Conservation (phyloP, 306 rosid species). For the Abrus precatorius region DNA sequence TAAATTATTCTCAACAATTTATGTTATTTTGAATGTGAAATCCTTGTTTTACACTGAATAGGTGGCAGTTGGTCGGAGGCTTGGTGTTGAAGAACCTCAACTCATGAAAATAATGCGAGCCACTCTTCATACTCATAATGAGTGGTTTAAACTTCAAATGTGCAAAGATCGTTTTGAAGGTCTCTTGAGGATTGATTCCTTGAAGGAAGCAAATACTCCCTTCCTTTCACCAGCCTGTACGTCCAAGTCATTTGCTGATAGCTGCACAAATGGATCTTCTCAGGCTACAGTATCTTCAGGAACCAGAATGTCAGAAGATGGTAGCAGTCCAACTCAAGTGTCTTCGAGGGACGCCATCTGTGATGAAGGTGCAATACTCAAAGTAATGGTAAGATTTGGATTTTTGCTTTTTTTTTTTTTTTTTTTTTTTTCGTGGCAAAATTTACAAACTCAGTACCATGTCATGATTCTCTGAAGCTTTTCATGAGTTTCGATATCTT, state of each 20-base stretch:
- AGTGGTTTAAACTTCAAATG: conserved; percentile 99
- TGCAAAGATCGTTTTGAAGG: conserved; percentile 95
- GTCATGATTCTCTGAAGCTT: conserved; percentile 11
- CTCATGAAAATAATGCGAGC: conserved; percentile 95
- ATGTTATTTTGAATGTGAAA: conserved; percentile 27
- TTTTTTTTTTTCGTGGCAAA: not conserved
- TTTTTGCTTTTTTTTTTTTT: not conserved
- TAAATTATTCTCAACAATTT: too few species aligned
- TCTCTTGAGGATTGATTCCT: conserved; percentile 80
- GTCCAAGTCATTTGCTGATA: conserved; percentile 76
- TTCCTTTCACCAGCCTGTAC: conserved; percentile 59
- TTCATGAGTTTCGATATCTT: conserved; percentile 20
- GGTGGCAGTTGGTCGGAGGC: conserved; percentile 93
- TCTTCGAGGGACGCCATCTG: conserved; percentile 76
- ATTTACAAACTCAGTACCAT: not conserved
- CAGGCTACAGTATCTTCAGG: conserved; percentile 80
- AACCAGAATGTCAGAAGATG: conserved; percentile 82
- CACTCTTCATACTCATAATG: conserved; percentile 82
- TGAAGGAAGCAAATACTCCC: conserved; percentile 79
- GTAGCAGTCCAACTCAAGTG: conserved; percentile 84
- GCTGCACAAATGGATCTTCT: conserved; percentile 87
- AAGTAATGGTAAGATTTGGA: conserved; percentile 87
- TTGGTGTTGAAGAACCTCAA: conserved; percentile 95
- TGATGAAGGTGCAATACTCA: conserved; percentile 91
- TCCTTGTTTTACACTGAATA: conserved; percentile 46